Conservation (phyloP, 208 protist genomes). For the Trypanosoma theileri region DNA sequence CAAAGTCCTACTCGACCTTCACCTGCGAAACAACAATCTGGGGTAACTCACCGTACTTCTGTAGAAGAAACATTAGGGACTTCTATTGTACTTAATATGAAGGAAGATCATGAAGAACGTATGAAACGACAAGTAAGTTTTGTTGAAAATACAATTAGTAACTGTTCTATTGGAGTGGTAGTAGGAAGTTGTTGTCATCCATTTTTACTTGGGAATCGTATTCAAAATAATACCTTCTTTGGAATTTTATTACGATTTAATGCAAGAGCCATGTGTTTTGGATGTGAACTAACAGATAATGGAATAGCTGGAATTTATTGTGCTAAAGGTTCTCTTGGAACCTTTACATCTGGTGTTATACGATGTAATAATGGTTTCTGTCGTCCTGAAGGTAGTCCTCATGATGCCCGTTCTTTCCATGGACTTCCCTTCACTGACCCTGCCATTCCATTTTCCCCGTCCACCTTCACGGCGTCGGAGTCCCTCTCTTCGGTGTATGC, state of each 20-base stretch:
- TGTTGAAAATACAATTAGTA: slow-evolving; percentile 66
- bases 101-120: slow-evolving; percentile 50
- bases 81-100: slow-evolving; percentile 40
- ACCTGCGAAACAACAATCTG: not conserved
- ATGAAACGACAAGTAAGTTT: slow-evolving; percentile 71
- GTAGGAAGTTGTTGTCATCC: slow-evolving; percentile 72
- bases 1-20: not conserved
- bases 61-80: slow-evolving; percentile 44
- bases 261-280: slow-evolving; percentile 56
- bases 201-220: slow-evolving; percentile 66
- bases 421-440: slow-evolving; percentile 20
- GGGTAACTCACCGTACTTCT: slow-evolving; percentile 14
- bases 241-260: slow-evolving; percentile 75
- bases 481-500: too few relatives aligned
- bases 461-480: not conserved
- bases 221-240: slow-evolving; percentile 79
- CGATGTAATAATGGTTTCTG: slow-evolving; percentile 73
- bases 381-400: slow-evolving; percentile 37
- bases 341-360: slow-evolving; percentile 46
- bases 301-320: slow-evolving; percentile 77
- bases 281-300: slow-evolving; percentile 65
- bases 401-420: slow-evolving; percentile 55
- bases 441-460: not conserved
- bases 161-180: slow-evolving; percentile 73
- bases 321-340: slow-evolving; percentile 62